Percentiles rank a stretch among this genome's conserved stretches.
Evolutionary conservation across 306 rosid species (phyloP).

Genomic region (Pyrus communis): DNA sequence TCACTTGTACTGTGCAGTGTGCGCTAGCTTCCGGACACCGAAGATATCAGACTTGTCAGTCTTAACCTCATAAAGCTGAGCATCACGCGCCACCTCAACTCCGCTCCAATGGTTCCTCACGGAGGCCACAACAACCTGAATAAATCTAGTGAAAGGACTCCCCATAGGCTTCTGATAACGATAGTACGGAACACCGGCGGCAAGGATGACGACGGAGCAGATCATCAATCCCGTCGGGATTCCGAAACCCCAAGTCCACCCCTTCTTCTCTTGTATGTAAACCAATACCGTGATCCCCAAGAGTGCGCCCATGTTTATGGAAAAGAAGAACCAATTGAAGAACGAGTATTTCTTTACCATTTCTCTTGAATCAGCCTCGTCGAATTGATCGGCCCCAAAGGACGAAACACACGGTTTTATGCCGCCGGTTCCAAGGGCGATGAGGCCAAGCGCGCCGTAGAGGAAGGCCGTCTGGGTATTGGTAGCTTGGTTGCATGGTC

Average conservation of each 20-base stretch:
- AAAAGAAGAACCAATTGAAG: conserved; percentile 60
- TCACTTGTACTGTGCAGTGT: conserved; percentile 39
- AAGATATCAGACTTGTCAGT: conserved; percentile 33
- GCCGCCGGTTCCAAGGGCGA: conserved; percentile 59
- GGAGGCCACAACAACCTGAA: conserved; percentile 38
- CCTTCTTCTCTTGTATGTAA: conserved; percentile 32
- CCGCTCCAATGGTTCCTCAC: conserved; percentile 33
- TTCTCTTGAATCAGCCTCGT: conserved; percentile 43
- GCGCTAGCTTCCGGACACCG: conserved; percentile 38
- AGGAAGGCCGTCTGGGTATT: conserved; percentile 30
- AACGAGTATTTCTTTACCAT: conserved; percentile 33
- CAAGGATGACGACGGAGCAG: conserved; percentile 25
- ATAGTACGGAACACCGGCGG: conserved; percentile 22
- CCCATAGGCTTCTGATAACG: conserved; percentile 53
- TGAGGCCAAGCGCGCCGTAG: conserved; percentile 35
- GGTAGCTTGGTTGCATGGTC: conserved; percentile 33
- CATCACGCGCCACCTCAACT: neutral
- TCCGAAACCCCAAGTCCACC: conserved; percentile 48
- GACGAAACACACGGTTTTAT: conserved; percentile 62
- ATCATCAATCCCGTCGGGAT: conserved; percentile 25
- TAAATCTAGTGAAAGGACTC: conserved; percentile 50
- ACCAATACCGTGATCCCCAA: conserved; percentile 41
- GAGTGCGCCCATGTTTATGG: conserved; percentile 49
- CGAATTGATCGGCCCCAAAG: conserved; percentile 60
- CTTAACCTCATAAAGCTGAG: conserved; percentile 32